Evolutionary conservation across 805 yeast genomes (phyloP).

Genomic region (Monosporozyma servazzii): DNA sequence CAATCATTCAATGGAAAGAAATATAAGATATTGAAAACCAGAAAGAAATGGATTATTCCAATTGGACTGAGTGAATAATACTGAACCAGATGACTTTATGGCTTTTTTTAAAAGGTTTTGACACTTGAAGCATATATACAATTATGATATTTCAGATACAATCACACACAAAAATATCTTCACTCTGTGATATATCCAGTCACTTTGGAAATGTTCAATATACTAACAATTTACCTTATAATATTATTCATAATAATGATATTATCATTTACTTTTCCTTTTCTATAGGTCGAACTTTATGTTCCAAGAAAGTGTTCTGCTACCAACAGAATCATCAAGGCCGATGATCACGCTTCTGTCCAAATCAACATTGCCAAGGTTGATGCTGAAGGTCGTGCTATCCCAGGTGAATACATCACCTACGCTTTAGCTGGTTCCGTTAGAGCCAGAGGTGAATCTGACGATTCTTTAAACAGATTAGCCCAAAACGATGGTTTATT

Average conservation of each 20-base stretch:
- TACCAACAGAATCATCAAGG: constrained; percentile 99
- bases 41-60: too few species aligned
- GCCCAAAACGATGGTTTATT: constrained; percentile 98
- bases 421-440: constrained; percentile 96
- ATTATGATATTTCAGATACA: neutral
- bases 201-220: neutral
- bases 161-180: neutral
- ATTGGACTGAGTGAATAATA: too few species aligned
- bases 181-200: too few species aligned
- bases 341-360: constrained; percentile 99
- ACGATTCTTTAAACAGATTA: constrained; percentile 97
- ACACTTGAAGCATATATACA: neutral
- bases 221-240: neutral
- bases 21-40: too few species aligned
- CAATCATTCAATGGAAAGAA: too few species aligned
- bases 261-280: neutral
- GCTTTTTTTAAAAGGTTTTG: too few species aligned
- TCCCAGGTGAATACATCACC: constrained; percentile 83
- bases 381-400: constrained; percentile 91
- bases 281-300: constrained; percentile 90
- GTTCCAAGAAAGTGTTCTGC: constrained; percentile 99
- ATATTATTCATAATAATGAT: neutral
- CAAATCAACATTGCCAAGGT: constrained; percentile 98
- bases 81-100: too few species aligned
- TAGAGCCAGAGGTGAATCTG: constrained; percentile 99